These are phyloP conservation scores for Boletus sp. DNA, from an alignment of 768 basidiomycete species.

Conservation along the genomic window DNA sequence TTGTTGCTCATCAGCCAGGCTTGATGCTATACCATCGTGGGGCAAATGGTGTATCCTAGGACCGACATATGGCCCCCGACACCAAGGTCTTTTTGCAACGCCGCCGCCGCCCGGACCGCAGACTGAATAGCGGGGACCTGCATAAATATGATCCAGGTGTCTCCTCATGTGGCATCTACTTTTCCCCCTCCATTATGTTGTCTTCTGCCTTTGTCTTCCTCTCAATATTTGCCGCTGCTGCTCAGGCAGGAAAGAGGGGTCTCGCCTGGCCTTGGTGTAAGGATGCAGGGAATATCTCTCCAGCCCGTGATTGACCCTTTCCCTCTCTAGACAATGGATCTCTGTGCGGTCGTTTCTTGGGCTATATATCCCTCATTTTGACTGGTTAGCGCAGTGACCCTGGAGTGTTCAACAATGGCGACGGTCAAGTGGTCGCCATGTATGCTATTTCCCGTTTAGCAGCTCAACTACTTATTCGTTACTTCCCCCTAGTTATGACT, in stretches of 20 bases:
- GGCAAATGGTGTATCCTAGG: neutral
- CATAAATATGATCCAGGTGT: conserved; percentile 11
- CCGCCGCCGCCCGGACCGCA: neutral
- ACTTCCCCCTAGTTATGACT: conserved; percentile 32
- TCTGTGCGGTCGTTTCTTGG: conserved; percentile 24
- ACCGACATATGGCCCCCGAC: neutral
- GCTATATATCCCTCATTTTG: neutral
- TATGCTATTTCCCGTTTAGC: conserved; percentile 6
- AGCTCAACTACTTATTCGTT: neutral
- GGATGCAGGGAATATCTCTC: neutral
- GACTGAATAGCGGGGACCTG: neutral
- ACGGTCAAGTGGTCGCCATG: conserved; percentile 35
- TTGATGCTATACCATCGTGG: neutral
- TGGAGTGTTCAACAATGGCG: conserved; percentile 32
- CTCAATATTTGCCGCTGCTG: conserved; percentile 14
- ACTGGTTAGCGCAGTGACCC: conserved; percentile 22
- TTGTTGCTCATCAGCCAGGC: neutral
- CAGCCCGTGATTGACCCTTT: neutral
- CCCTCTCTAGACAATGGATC: conserved; percentile 22
- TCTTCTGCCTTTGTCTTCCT: conserved; percentile 16
- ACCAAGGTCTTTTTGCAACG: neutral
- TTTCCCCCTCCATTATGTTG: conserved; percentile 14
- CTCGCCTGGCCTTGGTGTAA: conserved; percentile 37
- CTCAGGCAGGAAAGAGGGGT: conserved; percentile 37
- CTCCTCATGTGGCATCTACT: neutral